Base-by-base conservation (phyloP, 2,329 filamentous ascomycete genomes). In the Pyricularia pennisetigena region DNA sequence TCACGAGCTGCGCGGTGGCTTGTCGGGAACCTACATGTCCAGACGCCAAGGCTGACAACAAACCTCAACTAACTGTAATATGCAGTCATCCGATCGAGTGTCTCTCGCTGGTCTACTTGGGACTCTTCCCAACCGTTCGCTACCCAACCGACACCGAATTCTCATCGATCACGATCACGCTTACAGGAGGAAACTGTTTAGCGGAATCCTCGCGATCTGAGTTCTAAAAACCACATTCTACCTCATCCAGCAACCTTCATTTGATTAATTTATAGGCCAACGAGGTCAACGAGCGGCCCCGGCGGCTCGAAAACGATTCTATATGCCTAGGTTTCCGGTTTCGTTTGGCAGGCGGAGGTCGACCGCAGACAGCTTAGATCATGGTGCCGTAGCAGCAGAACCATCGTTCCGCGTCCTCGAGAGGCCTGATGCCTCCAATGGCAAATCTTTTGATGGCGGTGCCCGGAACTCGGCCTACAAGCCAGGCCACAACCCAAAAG, bases 251-350 rank as follows among this genome's bases (percentile, higher is more conserved):
- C 29, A 23, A 65, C 10, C 1, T 23, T 32, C 12, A 10, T 23
- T 16, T 20, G 16, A 23, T 23, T 9, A 12, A 32, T 32, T 14
- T 16, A 32, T 23, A 12, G 16, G n/a, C n/a, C 29, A 29, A 28
- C 24, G n/a, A 20, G 24, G 63, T 65, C 20, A 28, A 67, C 49
- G 49, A 67, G 64, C n/a, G 64, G 30, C 64, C 64, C 64, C 24
- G 65, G 49, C 26, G 63, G n/a, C 63, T 32, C 28, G 7, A 62
- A 49, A 49, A 29, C 23, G 2, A 8, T 75, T 78, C 80, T 82
- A 82, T 77, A 88, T 88, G 86, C 84, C 84, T 85, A 86, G 83
- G 79, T 88, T 88, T 77, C 83, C 84, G 70, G 83, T 84, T 75
- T 79, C 82, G 71, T 88, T 88, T 71, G 81, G 79, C 74, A 81